These are phyloP conservation scores for Malus sieversii DNA, from an alignment of 306 rosid genomes.

Conservation along the genomic window DNA sequence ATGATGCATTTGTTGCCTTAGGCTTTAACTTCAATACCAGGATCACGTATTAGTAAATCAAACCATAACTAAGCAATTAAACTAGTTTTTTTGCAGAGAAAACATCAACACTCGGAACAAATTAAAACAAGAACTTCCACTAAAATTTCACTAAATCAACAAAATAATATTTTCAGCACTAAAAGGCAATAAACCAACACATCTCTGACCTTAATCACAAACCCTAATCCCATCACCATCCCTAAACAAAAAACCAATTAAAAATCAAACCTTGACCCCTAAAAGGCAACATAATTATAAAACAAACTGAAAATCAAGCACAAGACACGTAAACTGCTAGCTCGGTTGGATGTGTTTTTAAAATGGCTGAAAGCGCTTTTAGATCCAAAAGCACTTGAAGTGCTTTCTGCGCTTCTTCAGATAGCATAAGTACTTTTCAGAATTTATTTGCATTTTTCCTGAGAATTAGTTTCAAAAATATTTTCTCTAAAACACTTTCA, in stretches of 20 bases:
- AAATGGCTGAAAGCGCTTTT: accelerated
- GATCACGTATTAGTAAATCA: neutral
- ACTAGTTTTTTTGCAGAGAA: neutral
- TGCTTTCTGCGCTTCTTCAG: too few species aligned
- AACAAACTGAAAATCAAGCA: neutral
- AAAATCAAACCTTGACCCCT: neutral
- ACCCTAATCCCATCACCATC: neutral
- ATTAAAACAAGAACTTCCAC: neutral
- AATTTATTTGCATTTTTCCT: too few species aligned
- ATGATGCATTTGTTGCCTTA: neutral
- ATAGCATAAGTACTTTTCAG: too few species aligned
- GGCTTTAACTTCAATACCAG: neutral
- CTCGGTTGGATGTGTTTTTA: too few species aligned
- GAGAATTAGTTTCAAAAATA: too few species aligned
- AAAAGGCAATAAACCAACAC: too few species aligned
- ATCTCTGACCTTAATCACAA: neutral
- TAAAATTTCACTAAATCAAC: neutral
- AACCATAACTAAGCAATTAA: neutral
- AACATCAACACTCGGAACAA: neutral
- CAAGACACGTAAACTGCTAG: neutral
- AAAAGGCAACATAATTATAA: neutral
- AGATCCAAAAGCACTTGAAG: too few species aligned
- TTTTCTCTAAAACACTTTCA: too few species aligned
- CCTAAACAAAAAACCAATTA: neutral
- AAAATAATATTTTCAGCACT: too few species aligned